Percentiles rank a stretch among this genome's conserved stretches.
Evolutionary conservation across 352 stramenopile species (phyloP).

Genomic region (Globisporangium irregulare): DNA sequence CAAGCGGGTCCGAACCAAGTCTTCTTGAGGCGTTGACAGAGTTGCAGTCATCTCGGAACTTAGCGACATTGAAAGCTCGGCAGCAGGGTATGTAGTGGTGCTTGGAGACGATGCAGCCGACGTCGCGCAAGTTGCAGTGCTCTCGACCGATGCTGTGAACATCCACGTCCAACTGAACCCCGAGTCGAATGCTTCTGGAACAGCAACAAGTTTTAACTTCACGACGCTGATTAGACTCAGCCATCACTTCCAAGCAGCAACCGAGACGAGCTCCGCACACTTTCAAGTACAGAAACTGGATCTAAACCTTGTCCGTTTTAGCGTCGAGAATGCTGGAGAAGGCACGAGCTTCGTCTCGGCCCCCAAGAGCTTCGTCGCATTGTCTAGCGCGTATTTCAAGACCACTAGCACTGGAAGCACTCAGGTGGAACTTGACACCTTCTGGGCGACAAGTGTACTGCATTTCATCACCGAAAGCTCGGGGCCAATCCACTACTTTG

Average conservation of each 20-base stretch:
- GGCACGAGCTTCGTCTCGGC: not conserved
- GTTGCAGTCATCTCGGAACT: too few relatives aligned
- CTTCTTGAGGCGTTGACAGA: not conserved
- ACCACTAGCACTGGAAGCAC: not conserved
- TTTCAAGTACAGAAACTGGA: not conserved
- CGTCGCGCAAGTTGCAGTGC: too few relatives aligned
- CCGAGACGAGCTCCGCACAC: not conserved
- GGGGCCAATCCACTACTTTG: too few relatives aligned
- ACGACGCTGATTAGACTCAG: too few relatives aligned
- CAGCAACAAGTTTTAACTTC: too few relatives aligned
- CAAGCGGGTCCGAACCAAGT: not conserved
- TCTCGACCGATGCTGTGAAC: too few relatives aligned
- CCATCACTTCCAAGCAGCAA: not conserved
- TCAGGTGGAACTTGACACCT: not conserved
- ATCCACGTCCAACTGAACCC: too few relatives aligned
- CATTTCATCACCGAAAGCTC: too few relatives aligned
- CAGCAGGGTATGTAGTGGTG: not conserved
- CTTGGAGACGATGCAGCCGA: too few relatives aligned
- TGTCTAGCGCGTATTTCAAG: not conserved
- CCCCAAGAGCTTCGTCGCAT: not conserved
- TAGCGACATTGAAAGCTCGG: too few relatives aligned
- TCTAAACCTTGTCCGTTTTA: too few relatives aligned
- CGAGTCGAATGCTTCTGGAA: too few relatives aligned
- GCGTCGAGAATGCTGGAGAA: not conserved
- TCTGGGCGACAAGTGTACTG: not conserved